Evolutionary conservation across 2,329 filamentous ascomycete genomes (phyloP), one percentile per base, ranked within the genome.

Genomic region (Calonectria crousiana): DNA sequence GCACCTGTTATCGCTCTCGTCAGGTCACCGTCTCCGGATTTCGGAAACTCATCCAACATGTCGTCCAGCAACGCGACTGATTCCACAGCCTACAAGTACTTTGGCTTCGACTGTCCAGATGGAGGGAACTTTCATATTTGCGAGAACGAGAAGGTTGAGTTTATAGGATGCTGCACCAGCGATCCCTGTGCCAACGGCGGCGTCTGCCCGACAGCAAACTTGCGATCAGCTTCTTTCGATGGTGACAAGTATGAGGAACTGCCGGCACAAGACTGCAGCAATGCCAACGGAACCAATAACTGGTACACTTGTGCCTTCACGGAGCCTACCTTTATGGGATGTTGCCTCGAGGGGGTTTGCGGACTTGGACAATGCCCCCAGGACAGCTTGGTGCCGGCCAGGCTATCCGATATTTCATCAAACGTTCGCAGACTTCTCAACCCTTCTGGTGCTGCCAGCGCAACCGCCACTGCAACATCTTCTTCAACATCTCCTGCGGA

Each of bases 81-180:
- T 9, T 49, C 60, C 13, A 58, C 18, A 6, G 34, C 41, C 14
- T 36, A 44, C 49, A 18, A 68, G n/a, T 49, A 73, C 32, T 76
- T 83, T 30, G 83, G 81, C 44, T 73, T 85, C 2, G 74, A 77
- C 30, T 87, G 86, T 74, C 81, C 82, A 4, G 68, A 72, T 6
- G 82, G 81, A 26, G 84, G 85, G 58, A 66, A 72, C 6, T 86
- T 86, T 52, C 86, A 87, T 80, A 80, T 86, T 72, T 86, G 86
- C 77, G 72, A 80, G 16, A 79, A 79, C 20, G 80, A 81, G 32
- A 69, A 64, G 26, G 67, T 74, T 6, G 80, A 83, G 71, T 88
- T 87, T 71, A 52, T 88, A 41, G 86, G 86, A 10, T 88, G 86
- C 77, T 88, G 86, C 77, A 78, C 79, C 44, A 77, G 78, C 41